Conservation (phyloP, 805 yeast genomes). For the Starmerella apis region DNA sequence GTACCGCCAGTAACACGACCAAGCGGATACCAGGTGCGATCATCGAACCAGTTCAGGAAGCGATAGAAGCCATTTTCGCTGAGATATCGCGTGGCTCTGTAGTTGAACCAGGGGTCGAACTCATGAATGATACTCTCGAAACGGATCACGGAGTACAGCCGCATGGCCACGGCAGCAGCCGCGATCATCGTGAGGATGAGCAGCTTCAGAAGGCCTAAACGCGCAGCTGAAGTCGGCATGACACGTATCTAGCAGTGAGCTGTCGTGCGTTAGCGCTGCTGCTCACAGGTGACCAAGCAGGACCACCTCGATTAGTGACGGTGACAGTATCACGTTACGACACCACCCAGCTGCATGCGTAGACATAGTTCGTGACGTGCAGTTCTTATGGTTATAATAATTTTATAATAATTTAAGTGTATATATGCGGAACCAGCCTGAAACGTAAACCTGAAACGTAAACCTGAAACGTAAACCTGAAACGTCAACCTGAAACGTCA, state of each 20-base stretch:
- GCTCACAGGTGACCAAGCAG: neutral
- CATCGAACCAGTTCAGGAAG: conserved; percentile 96
- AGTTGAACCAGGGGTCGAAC: conserved; percentile 60
- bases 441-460: too few species aligned
- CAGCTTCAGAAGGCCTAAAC: conserved; percentile 42
- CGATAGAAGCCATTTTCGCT: conserved; percentile 77
- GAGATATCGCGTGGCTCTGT: conserved; percentile 87
- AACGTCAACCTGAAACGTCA: too few species aligned
- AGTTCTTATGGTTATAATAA: too few species aligned
- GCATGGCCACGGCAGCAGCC: conserved; percentile 83
- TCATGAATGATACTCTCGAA: conserved; percentile 96
- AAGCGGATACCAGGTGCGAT: conserved; percentile 96
- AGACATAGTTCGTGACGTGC: neutral
- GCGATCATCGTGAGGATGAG: conserved; percentile 66
- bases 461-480: too few species aligned
- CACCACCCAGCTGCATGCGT: too few species aligned
- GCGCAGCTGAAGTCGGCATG: conserved; percentile 12
- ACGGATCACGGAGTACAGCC: conserved; percentile 91
- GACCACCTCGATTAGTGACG: neutral
- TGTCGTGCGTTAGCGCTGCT: conserved; percentile 2
- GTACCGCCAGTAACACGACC: conserved; percentile 99
- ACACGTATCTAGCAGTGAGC: conserved; percentile 5
- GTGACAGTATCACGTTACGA: neutral
- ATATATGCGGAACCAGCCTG: too few species aligned
- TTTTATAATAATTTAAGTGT: too few species aligned